These are phyloP conservation scores for Ogataea polymorpha DNA, from an alignment of 805 yeast genomes.

Conservation along the genomic window DNA sequence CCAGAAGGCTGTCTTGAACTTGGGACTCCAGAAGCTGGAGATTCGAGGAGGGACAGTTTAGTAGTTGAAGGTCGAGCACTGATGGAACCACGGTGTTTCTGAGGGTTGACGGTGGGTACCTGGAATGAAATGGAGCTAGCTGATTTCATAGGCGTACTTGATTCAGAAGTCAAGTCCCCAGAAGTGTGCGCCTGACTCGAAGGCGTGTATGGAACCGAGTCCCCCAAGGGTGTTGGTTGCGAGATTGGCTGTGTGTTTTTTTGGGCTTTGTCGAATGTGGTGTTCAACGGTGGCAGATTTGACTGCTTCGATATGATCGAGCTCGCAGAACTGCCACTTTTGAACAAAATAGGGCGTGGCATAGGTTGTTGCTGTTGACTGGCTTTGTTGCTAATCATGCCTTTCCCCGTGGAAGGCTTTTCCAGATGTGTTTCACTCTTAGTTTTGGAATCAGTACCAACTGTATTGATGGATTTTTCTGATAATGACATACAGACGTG, in stretches of 20 bases:
- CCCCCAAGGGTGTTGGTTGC: constrained; percentile 1
- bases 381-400: background rate
- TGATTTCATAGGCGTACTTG: constrained; percentile 19
- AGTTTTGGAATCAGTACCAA: constrained; percentile 1
- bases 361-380: constrained; percentile 2
- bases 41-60: constrained; percentile 24
- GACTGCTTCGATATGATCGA: constrained; percentile 15
- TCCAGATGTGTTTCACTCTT: background rate
- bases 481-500: constrained; percentile 16
- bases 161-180: constrained; percentile 2
- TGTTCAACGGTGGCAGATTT: constrained; percentile 24
- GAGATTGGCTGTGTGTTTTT: background rate
- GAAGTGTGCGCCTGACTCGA: background rate
- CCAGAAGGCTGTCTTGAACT: constrained; percentile 29
- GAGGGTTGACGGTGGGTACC: constrained; percentile 38
- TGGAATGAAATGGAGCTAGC: constrained; percentile 43
- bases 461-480: constrained; percentile 19
- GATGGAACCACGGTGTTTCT: constrained; percentile 55
- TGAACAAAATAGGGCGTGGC: constrained; percentile 24
- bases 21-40: constrained; percentile 27
- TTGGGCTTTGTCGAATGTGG: constrained; percentile 10
- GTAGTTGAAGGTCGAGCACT: constrained; percentile 49
- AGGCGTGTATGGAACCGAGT: constrained; percentile 1
- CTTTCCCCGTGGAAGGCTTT: background rate
- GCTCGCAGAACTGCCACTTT: constrained; percentile 14